Base-by-base conservation (phyloP, 768 basidiomycete genomes). In the Leccinum variicolor region DNA sequence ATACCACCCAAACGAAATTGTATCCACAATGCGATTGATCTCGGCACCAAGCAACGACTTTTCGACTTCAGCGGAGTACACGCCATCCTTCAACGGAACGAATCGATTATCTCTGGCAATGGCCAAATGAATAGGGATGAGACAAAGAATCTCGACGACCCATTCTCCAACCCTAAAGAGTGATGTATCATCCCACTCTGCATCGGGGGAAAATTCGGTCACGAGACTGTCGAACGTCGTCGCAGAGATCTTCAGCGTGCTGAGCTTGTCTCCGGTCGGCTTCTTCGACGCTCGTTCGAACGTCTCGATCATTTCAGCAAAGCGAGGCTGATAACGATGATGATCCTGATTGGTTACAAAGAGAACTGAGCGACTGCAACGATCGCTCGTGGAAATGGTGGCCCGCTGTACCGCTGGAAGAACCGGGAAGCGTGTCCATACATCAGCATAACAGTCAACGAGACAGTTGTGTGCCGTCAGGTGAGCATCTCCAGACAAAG, bases 61-160 rank as follows among this genome's bases (percentile, higher is more conserved):
- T 58, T 86, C 84, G n/a, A 81, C 73, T 21, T 78, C 75, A 0
- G 71, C 56, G 0, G 82, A 84, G 36, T 71, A 74, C 1, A 84
- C 74, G 0, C 82, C 82, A 64, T 86, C 81, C 58, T 84, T 84
- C 2, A 85, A 61, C 2, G 85, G 84, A 31, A 86, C 58, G 56
- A 86, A 85, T 3, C 83, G 73, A 66, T 86, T 86, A 46, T 85
- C 84, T 23, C 76, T 73, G 7, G 83, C 80, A 25, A 86, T 70
- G 0, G 84, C 85, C 29, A 86, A 74, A 49, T 86, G 85, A 31
- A 86, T 84, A 1, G 85, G 84, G 54, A 86, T 84, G 19, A 86
- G 74, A 55, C 84, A 86, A 6, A 86, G 64, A 1, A 85, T 63
- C 25, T 84, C 80, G 2, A 82, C 82, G 2, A 86, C 69, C 85